These are phyloP conservation scores for Lanmaoa pseudosensibilis DNA, from an alignment of 768 basidiomycete species.

Conservation along the genomic window DNA sequence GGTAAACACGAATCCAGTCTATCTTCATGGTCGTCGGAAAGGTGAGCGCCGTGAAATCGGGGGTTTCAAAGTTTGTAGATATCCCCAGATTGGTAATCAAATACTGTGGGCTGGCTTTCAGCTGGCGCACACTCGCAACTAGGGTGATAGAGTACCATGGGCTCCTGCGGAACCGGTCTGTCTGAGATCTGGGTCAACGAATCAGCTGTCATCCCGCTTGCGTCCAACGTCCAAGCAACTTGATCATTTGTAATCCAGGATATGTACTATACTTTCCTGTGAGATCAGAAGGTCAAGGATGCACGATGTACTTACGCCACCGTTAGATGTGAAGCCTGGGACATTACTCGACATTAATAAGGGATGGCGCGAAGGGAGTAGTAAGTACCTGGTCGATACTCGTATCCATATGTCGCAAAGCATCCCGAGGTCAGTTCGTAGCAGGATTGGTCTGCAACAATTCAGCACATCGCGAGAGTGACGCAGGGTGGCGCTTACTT, in stretches of 20 bases:
- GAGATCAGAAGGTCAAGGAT: neutral
- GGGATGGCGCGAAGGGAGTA: neutral
- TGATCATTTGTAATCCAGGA: constrained; percentile 69
- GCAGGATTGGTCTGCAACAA: constrained; percentile 58
- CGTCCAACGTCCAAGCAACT: constrained; percentile 69
- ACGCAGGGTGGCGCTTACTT: constrained; percentile 35
- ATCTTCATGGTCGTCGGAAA: constrained; percentile 78
- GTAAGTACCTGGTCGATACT: constrained; percentile 66
- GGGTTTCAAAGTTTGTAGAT: constrained; percentile 72
- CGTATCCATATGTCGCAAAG: constrained; percentile 75
- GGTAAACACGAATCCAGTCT: constrained; percentile 92
- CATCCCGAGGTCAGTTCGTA: constrained; percentile 55
- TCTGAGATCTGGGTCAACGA: constrained; percentile 56
- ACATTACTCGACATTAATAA: neutral
- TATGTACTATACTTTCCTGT: constrained; percentile 55
- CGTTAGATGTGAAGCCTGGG: constrained; percentile 34
- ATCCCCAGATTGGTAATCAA: constrained; percentile 85
- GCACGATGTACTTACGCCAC: constrained; percentile 43
- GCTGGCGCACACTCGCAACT: neutral
- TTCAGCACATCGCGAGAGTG: neutral
- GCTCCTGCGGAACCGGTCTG: constrained; percentile 78
- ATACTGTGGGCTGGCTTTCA: constrained; percentile 48
- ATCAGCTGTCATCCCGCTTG: constrained; percentile 60
- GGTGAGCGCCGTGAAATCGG: constrained; percentile 67
- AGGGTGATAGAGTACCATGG: constrained; percentile 55